Conservation (phyloP, 2,329 filamentous ascomycete species). For the Helminthosporium solani region DNA sequence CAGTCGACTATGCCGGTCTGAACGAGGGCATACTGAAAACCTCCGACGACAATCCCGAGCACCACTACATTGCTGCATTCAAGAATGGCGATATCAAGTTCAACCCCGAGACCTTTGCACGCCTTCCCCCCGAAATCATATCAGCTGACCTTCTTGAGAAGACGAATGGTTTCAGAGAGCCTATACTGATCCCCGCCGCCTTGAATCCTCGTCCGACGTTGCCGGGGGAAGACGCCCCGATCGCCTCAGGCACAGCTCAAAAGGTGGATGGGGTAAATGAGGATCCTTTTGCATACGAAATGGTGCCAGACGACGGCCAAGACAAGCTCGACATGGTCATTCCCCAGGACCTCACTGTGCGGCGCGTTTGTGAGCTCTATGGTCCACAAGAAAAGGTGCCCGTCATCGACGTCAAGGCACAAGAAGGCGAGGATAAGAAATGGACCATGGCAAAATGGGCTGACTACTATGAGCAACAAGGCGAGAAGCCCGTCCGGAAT, state of each 20-base stretch:
- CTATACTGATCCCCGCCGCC: constrained; percentile 64
- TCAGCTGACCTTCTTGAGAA: constrained; percentile 65
- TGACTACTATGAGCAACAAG: constrained; percentile 65
- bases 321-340: constrained; percentile 69
- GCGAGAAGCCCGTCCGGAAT: constrained; percentile 64
- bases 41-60: constrained; percentile 63
- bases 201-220: constrained; percentile 57
- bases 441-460: constrained; percentile 68
- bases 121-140: constrained; percentile 63
- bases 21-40: constrained; percentile 67
- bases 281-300: constrained; percentile 50
- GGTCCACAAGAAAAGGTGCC: constrained; percentile 63
- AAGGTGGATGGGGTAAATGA: constrained; percentile 4
- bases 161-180: constrained; percentile 63
- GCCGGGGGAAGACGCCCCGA: constrained; percentile 13
- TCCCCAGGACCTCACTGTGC: constrained; percentile 63
- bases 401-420: constrained; percentile 69
- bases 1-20: constrained; percentile 67
- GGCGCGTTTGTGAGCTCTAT: constrained; percentile 63
- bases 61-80: constrained; percentile 68
- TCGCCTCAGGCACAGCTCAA: background rate
- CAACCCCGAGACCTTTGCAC: constrained; percentile 61
- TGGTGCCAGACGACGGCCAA: constrained; percentile 60
- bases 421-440: constrained; percentile 63
- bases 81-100: constrained; percentile 65